Base-by-base conservation (phyloP, 163 green algal species). In the Dunaliella salina region DNA sequence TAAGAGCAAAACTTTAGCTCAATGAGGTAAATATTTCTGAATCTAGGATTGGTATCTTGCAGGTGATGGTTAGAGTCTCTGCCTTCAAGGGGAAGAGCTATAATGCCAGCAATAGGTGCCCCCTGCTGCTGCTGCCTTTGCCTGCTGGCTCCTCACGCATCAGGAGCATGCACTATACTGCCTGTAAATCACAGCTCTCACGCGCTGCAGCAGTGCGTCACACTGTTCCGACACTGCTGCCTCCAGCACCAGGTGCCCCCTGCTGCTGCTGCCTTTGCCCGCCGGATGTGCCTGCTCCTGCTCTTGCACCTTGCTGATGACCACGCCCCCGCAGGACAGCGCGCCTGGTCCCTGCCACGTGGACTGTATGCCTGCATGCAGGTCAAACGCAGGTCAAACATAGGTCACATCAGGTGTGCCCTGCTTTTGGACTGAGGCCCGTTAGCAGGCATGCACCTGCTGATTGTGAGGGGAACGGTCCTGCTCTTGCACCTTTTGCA, bases 101-200 rank as follows among this genome's bases (percentile, higher is more conserved):
- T n/a, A n/a, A n/a, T n/a, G n/a, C 83, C 63, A 85, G 17, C 63
- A 85, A 13, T 29, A 85, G 33, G 33, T 85, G 83, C 11, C 83
- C 83, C 33, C 67, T 34, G 63, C 63, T 75, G 63, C 63, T 75
- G 63, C 63, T 75, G 63, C 63, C 22, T 29, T 75, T 75, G 24
- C 22, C 22, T 29, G 63, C 63, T 12, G 22, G 22, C n/a, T n/a
- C n/a, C n/a, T n/a, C n/a, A n/a, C n/a, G n/a, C 40, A 50, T 82
- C 33, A 82, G 24, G 79, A 25, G 45, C 32, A 35, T 20, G 50
- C 83, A 25, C 83, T 72, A 59, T 75, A 85, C 83, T 85, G 83
- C 33, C 18, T 85, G 83, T 81, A 85, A 33, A 85, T 85, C 59
- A 85, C 83, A n/a, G 20, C 30, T 30, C 83, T 63, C 33, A 85